phyloP scores from a whole-genome alignment of 345 rosid species.

The Eucalyptus curtisii region DNA sequence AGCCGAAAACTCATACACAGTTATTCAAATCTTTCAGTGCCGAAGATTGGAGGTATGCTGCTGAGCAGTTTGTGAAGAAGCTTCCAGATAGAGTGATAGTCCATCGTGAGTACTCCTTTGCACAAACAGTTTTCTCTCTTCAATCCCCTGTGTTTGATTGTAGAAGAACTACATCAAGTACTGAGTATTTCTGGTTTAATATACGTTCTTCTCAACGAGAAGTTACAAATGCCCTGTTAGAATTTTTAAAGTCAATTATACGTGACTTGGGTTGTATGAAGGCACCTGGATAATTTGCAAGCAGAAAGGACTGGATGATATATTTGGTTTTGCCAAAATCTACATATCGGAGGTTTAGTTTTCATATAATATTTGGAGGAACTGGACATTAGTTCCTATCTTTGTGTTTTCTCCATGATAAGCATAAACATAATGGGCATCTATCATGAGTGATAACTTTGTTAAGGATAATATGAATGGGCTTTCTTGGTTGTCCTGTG shows the following conservation, averaged over 20 bases:
- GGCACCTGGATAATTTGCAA: background rate
- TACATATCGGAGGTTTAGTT: background rate
- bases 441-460: background rate
- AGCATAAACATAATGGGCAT: background rate
- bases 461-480: background rate
- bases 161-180: background rate
- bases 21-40: conserved; percentile 24
- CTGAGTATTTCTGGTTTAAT: background rate
- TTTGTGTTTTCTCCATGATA: background rate
- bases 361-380: background rate
- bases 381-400: background rate
- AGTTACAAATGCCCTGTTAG: background rate
- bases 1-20: background rate
- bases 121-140: background rate
- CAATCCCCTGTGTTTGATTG: background rate
- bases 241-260: background rate
- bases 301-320: background rate
- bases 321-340: background rate
- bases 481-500: background rate
- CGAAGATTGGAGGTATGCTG: conserved; percentile 89
- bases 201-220: background rate
- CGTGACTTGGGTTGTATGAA: background rate
- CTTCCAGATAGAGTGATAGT: conserved; percentile 76
- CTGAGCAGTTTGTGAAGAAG: conserved; percentile 75
- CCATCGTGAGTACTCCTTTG: conserved; percentile 51